Percentiles rank a stretch among this genome's conserved stretches.
phyloP scores from a whole-genome alignment of 164 flowering plant species.

The Vitis vinifera region DNA sequence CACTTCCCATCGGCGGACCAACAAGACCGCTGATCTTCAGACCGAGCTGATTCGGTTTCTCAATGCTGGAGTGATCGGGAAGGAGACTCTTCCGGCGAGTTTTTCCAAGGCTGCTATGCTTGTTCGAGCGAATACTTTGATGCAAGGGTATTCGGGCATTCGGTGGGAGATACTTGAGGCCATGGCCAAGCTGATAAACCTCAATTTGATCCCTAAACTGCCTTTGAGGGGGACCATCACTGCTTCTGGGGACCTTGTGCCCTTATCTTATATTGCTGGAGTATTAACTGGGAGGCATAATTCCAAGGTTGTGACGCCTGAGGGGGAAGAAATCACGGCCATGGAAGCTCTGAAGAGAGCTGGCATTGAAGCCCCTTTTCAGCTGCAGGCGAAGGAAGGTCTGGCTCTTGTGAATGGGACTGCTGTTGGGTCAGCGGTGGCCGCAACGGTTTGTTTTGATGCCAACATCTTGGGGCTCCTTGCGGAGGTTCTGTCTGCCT shows the following conservation, averaged over 20 bases:
- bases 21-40: constrained; percentile 40
- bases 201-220: constrained; percentile 24
- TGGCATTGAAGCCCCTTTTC: constrained; percentile 29
- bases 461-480: constrained; percentile 34
- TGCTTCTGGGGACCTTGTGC: constrained; percentile 48
- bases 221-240: constrained; percentile 44
- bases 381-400: constrained; percentile 42
- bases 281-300: constrained; percentile 35
- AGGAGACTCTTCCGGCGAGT: constrained; percentile 21
- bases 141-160: constrained; percentile 43
- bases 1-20: constrained; percentile 46
- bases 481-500: constrained; percentile 35
- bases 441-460: constrained; percentile 40
- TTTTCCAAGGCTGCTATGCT: constrained; percentile 38
- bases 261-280: constrained; percentile 47
- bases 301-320: constrained; percentile 18
- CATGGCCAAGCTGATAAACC: constrained; percentile 30
- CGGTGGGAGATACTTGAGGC: constrained; percentile 40
- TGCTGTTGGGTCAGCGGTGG: constrained; percentile 41
- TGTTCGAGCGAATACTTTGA: constrained; percentile 31
- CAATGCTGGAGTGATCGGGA: constrained; percentile 40
- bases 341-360: constrained; percentile 30
- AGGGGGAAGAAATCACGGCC: constrained; percentile 25
- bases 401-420: constrained; percentile 47
- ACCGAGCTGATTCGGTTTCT: constrained; percentile 47